These are phyloP conservation scores for Gnomoniopsis sp. DNA, from an alignment of 2,329 filamentous ascomycete species.

Conservation along the genomic window DNA sequence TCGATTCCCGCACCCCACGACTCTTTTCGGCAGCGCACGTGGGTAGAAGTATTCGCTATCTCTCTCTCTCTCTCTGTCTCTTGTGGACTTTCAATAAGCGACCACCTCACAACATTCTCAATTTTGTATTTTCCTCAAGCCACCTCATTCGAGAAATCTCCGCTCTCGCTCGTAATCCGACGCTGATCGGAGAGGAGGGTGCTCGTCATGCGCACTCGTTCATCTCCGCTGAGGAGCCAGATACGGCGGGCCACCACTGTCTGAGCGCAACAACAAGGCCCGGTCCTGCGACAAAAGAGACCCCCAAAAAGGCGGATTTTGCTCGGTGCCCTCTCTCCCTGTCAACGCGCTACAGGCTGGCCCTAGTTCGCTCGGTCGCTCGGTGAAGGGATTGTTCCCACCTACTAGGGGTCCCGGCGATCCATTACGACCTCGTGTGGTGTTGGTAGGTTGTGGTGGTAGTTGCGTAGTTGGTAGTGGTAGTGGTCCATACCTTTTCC, in stretches of 20 bases:
- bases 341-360: neutral
- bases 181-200: neutral
- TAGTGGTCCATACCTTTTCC: neutral
- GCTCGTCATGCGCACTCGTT: neutral
- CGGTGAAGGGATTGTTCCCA: neutral
- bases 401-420: neutral
- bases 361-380: neutral
- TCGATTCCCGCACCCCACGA: neutral
- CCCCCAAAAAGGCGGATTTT: neutral
- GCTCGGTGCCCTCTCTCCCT: neutral
- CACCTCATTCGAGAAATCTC: neutral
- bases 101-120: neutral
- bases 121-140: neutral
- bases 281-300: too few species aligned
- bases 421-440: neutral
- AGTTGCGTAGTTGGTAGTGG: too few species aligned
- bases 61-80: conserved; percentile 5
- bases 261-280: neutral
- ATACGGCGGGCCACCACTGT: neutral
- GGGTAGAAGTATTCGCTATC: conserved; percentile 5
- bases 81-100: too few species aligned
- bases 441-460: too few species aligned
- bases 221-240: neutral
- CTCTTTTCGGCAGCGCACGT: neutral
- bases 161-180: neutral